Evolutionary conservation across 352 stramenopile species (phyloP), one percentile per base, ranked within the genome.

Genomic region (Discostella stelligera): DNA sequence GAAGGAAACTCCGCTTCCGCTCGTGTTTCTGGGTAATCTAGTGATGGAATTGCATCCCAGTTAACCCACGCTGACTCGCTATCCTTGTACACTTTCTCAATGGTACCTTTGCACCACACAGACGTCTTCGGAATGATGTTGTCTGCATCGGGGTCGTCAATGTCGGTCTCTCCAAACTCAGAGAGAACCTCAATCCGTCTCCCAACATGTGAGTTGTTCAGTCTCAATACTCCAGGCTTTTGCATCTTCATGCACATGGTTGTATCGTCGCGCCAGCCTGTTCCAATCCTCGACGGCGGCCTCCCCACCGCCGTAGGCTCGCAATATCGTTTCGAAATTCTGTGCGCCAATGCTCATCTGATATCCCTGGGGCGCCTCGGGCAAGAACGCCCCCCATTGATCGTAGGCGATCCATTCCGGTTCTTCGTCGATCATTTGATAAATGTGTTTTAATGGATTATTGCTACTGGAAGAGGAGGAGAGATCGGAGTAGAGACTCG

Each of bases 371-470:
- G 77, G 77, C 23, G 83, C 78, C 58, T 88, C 78, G 0, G 89
- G 89, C 18, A 94, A 72, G 4, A 91, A 82, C 0, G 89, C 88
- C 14, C 89, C 89, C 89, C 89, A 94, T 55, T 82, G 70, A 84
- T 93, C 89, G 65, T 95, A 95, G 0, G 90, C 94, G 10, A 95
- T 89, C 89, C 90, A 94, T 70, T 94, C 89, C 10, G 88, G 87
- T 23, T 94, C 89, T 70, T 95, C 91, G 37, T 80, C 74, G 64
- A 95, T 93, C 65, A 94, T 94, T 80, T 95, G 90, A 71, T 93
- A 94, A 49, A 95, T 87, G 67, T 95, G 89, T 78, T 95, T 94
- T 50, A 95, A 66, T n/a, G 91, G 91, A 78, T 95, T 95, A 0
- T 88, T 89, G 9, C 85, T 93, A 55, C 64, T 20, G 4, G 90